phyloP scores from a whole-genome alignment of 306 rosid genomes.

The Rosa chinensis region DNA sequence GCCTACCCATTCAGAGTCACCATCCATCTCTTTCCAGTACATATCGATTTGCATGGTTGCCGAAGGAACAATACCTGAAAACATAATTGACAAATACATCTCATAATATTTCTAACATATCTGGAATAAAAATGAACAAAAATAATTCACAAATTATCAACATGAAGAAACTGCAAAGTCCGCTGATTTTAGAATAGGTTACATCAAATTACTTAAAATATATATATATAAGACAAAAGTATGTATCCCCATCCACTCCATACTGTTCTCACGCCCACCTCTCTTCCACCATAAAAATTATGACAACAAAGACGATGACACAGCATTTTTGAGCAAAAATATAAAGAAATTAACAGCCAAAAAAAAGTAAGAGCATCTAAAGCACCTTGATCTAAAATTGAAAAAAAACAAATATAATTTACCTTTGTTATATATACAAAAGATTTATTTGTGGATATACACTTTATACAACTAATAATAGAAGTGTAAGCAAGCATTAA shows the following conservation, averaged over 20 bases:
- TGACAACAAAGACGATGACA: neutral
- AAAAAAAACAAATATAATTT: neutral
- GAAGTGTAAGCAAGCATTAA: neutral
- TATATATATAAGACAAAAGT: neutral
- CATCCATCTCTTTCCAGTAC: conserved; percentile 92
- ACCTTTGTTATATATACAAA: neutral
- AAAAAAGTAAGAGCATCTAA: neutral
- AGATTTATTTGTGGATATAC: neutral
- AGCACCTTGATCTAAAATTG: neutral
- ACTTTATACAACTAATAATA: neutral
- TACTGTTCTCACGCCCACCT: neutral
- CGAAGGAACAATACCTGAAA: conserved; percentile 75
- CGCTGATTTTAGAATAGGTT: neutral
- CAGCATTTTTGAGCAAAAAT: neutral
- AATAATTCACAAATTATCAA: neutral
- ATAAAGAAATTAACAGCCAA: neutral
- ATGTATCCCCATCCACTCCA: neutral
- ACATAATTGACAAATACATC: conserved; percentile 30
- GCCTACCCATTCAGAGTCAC: conserved; percentile 96
- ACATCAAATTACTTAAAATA: neutral
- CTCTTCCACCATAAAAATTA: neutral
- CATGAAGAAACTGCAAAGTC: neutral
- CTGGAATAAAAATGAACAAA: neutral
- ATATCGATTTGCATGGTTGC: conserved; percentile 76
- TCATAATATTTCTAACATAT: conserved; percentile 10